Evolutionary conservation across 2,329 filamentous ascomycete genomes (phyloP).

Genomic region (Penicillium sp.): DNA sequence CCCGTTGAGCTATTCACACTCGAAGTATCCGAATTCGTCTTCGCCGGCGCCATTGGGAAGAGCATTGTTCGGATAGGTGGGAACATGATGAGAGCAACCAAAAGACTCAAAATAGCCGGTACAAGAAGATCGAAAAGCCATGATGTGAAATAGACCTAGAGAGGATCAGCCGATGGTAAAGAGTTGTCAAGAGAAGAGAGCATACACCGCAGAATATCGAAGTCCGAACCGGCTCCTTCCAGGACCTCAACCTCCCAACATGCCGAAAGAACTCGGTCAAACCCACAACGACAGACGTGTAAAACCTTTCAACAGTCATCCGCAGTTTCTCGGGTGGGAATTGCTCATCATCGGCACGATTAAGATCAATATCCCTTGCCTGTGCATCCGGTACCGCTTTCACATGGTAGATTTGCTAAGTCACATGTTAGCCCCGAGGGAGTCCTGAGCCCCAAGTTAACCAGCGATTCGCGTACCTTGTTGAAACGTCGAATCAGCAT

Average conservation of each 20-base stretch:
- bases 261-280: constrained; percentile 69
- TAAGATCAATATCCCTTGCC: constrained; percentile 71
- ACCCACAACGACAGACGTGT: constrained; percentile 73
- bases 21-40: constrained; percentile 62
- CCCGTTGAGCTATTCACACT: constrained; percentile 56
- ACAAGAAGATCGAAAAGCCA: constrained; percentile 72
- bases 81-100: constrained; percentile 66
- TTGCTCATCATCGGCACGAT: constrained; percentile 76
- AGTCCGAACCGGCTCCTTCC: constrained; percentile 70
- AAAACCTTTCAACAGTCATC: constrained; percentile 73
- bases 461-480: constrained; percentile 51
- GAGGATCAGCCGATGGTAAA: background rate
- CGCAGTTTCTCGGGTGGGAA: constrained; percentile 82
- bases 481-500: constrained; percentile 70
- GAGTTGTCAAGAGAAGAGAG: background rate
- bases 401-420: constrained; percentile 66
- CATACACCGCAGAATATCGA: constrained; percentile 59
- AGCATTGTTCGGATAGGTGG: constrained; percentile 60
- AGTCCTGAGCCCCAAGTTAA: background rate
- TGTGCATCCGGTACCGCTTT: constrained; percentile 61
- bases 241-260: constrained; percentile 71
- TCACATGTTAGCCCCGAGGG: constrained; percentile 25
- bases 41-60: constrained; percentile 71
- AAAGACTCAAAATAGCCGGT: constrained; percentile 56
- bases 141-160: constrained; percentile 57